These are phyloP conservation scores for Talaromyces sp. DNA, from an alignment of 2,329 filamentous ascomycete genomes.

Conservation along the genomic window DNA sequence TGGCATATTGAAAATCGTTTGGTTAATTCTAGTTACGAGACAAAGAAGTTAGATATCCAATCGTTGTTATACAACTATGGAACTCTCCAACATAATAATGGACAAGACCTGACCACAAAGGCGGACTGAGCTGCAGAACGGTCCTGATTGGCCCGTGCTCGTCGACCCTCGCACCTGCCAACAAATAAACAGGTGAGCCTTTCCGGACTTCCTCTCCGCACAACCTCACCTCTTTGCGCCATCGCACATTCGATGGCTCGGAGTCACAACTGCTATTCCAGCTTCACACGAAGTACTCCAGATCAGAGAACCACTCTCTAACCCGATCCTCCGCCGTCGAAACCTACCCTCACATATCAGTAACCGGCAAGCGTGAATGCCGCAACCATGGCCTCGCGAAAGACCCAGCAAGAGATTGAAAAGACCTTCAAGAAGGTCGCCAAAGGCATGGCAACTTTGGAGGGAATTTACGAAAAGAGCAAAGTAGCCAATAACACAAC, in stretches of 20 bases:
- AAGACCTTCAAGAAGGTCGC: conserved; percentile 99
- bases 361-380: conserved; percentile 22
- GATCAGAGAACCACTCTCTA: not conserved
- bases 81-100: no score
- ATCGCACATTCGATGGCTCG: not conserved
- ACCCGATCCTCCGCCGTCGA: conserved; percentile 3
- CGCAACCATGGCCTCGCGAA: conserved; percentile 80
- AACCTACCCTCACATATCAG: not conserved
- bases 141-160: not conserved
- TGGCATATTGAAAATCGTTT: no score
- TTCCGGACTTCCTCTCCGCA: conserved; percentile 2
- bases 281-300: not conserved
- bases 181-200: conserved; percentile 1
- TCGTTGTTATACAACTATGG: no score
- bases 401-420: conserved; percentile 96
- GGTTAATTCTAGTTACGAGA: no score
- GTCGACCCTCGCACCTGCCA: not conserved
- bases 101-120: no score
- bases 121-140: not conserved
- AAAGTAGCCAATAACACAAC: conserved; percentile 85
- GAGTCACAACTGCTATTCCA: not conserved
- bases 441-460: conserved; percentile 88
- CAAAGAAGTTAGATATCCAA: no score
- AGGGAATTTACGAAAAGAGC: conserved; percentile 96
- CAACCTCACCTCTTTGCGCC: conserved; percentile 15